Percentiles rank a stretch among this genome's conserved stretches.
Conservation (phyloP, 2,329 filamentous ascomycete species). For the Verticillium zaregamsianum region DNA sequence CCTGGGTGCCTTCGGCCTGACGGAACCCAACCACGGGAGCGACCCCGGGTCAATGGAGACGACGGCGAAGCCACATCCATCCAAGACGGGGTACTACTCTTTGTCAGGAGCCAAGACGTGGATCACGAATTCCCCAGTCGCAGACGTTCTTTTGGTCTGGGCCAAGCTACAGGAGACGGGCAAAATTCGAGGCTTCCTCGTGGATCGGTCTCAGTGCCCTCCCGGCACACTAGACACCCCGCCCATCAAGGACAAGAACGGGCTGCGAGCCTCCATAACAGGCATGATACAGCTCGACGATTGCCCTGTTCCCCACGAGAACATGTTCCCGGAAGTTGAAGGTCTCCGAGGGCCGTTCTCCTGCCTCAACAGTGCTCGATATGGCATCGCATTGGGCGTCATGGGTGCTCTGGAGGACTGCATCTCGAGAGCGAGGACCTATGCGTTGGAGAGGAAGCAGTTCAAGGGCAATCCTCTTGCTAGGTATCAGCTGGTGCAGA, state of each 20-base stretch:
- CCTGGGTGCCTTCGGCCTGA: slow-evolving; percentile 82
- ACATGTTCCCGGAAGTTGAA: slow-evolving; percentile 91
- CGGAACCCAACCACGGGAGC: slow-evolving; percentile 89
- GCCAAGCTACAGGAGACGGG: slow-evolving; percentile 87
- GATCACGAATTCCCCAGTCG: slow-evolving; percentile 93
- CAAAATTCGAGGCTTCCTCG: slow-evolving; percentile 89
- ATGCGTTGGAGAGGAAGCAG: slow-evolving; percentile 89
- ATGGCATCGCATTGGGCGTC: slow-evolving; percentile 89
- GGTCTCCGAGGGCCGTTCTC: slow-evolving; percentile 86
- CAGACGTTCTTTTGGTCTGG: slow-evolving; percentile 84
- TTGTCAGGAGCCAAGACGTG: slow-evolving; percentile 85
- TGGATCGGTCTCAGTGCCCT: slow-evolving; percentile 82
- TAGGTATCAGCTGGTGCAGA: slow-evolving; percentile 95
- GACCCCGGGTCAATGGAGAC: slow-evolving; percentile 92
- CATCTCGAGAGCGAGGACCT: slow-evolving; percentile 73
- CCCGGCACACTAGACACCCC: slow-evolving; percentile 88
- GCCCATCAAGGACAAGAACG: slow-evolving; percentile 90
- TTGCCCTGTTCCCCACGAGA: slow-evolving; percentile 80
- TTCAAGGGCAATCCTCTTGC: slow-evolving; percentile 95
- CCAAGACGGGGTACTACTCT: slow-evolving; percentile 75
- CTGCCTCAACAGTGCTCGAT: slow-evolving; percentile 89
- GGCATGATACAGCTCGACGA: slow-evolving; percentile 97
- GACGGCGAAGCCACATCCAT: slow-evolving; percentile 76
- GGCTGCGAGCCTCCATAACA: slow-evolving; percentile 86
- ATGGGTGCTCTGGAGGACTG: slow-evolving; percentile 95